These are phyloP conservation scores for Glycine latifolia DNA, from an alignment of 306 rosid genomes.

Conservation along the genomic window DNA sequence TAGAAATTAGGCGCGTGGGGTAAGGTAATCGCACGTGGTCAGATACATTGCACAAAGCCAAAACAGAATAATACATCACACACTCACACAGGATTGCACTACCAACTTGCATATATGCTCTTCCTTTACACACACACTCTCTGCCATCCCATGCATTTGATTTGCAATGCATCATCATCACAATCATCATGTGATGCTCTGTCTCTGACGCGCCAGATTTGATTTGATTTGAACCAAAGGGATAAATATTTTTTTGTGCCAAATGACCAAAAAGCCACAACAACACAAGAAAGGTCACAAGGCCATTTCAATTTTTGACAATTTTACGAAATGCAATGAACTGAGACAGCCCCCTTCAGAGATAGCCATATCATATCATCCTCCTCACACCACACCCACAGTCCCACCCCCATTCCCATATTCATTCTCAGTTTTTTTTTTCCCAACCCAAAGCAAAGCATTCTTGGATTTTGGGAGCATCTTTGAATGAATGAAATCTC, in stretches of 20 bases:
- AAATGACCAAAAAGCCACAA: not conserved
- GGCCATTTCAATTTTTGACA: not conserved
- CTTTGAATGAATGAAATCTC: slow-evolving; percentile 32
- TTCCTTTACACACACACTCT: not conserved
- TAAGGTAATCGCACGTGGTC: slow-evolving; percentile 38
- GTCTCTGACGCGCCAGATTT: slow-evolving; percentile 37
- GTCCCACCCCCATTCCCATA: slow-evolving; percentile 20
- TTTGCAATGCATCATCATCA: slow-evolving; percentile 24
- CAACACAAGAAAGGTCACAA: not conserved
- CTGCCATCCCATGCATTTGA: slow-evolving; percentile 21
- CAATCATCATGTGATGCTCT: slow-evolving; percentile 17
- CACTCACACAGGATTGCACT: not conserved
- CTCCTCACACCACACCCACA: not conserved
- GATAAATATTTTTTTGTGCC: not conserved
- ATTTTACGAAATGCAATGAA: slow-evolving; percentile 43
- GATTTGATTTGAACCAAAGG: slow-evolving; percentile 12
- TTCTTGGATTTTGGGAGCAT: not conserved
- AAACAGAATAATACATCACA: slow-evolving; percentile 28
- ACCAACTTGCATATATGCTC: slow-evolving; percentile 49
- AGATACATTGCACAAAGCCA: slow-evolving; percentile 50
- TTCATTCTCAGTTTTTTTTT: too few relatives aligned
- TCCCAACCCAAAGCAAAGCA: too few relatives aligned
- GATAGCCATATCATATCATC: slow-evolving; percentile 7
- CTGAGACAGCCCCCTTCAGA: slow-evolving; percentile 10
- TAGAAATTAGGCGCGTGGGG: not conserved